Evolutionary conservation across 495 filamentous ascomycete species (phyloP), one percentile per base, ranked within the genome.

Genomic region (Lophium mytilinum): DNA sequence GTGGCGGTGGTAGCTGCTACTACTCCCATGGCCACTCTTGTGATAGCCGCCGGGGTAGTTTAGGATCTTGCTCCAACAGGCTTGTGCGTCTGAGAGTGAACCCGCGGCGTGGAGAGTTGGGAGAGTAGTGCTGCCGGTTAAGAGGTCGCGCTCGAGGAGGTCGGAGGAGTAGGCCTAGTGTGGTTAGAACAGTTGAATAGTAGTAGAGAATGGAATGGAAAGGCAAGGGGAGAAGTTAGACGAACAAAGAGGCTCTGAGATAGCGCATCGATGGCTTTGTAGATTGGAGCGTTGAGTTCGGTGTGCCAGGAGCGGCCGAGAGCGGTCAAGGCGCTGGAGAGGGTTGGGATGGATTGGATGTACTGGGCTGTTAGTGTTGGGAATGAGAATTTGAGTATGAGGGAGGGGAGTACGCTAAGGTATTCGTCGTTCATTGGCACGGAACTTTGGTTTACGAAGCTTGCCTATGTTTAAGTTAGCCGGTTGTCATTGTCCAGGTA

Each of bases 21-120:
- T 15, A 45, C 41, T 45, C 41, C 15, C 41, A 14, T 19, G 10
- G 1, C 41, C 19, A 7, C 41, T n/a, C 19, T 19, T 15, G 41
- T n/a, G 14, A 15, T 45, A 7, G n/a, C 49, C 51, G n/a, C 64
- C 65, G 4, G 66, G 65, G 24, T 63, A 57, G 56, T 67, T 69
- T 8, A 57, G 43, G 11, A 60, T 56, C 33, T 47, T 43, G 19
- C 53, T 45, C 68, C 68, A 70, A 10, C 57, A 60, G 18, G 40
- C 35, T 40, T 68, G 58, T 10, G 68, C 66, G 40, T 65, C 42
- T 34, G 63, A 61, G 39, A 70, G 59, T 5, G 46, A 37, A 35
- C 51, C 49, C 39, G 57, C 59, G 9, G 65, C 66, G 43, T 57
- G 67, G 48, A 66, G 62, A 0, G 68, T 68, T 7, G 63, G 60